Percentiles rank a stretch among this genome's conserved stretches.
These are phyloP conservation scores for Kwoniella europaea DNA, from an alignment of 768 basidiomycete species.

Conservation along the genomic window DNA sequence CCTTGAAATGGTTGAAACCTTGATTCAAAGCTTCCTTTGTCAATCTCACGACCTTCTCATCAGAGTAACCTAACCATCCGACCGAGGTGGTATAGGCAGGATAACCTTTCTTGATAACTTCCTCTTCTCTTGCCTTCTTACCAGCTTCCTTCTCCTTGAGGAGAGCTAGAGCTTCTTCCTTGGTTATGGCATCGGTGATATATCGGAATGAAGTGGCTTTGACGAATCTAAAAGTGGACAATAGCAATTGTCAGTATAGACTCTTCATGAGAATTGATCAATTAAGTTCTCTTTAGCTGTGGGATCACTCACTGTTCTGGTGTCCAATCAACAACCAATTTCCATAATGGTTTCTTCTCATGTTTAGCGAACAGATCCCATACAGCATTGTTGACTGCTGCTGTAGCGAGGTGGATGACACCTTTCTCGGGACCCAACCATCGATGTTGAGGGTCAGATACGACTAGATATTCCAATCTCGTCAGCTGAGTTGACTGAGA, in stretches of 20 bases:
- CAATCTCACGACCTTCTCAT: slow-evolving; percentile 85
- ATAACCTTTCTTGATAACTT: slow-evolving; percentile 74
- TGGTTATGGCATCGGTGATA: slow-evolving; percentile 90
- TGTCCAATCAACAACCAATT: slow-evolving; percentile 87
- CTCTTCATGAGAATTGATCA: too few species aligned
- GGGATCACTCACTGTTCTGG: slow-evolving; percentile 56
- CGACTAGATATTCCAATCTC: slow-evolving; percentile 59
- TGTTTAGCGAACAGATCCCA: slow-evolving; percentile 73
- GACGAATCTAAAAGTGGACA: slow-evolving; percentile 63
- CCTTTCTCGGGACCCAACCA: slow-evolving; percentile 98
- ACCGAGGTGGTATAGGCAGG: slow-evolving; percentile 93
- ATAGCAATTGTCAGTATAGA: too few species aligned
- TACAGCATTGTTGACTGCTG: slow-evolving; percentile 85
- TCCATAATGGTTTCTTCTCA: slow-evolving; percentile 89
- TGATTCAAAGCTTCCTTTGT: slow-evolving; percentile 81
- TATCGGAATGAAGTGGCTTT: slow-evolving; percentile 79
- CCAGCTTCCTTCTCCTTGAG: slow-evolving; percentile 75
- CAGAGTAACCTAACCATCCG: slow-evolving; percentile 92
- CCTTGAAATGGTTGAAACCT: slow-evolving; percentile 97
- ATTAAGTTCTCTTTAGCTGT: slow-evolving; percentile 6
- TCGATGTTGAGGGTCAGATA: slow-evolving; percentile 85
- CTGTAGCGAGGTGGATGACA: slow-evolving; percentile 87
- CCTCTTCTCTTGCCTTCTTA: slow-evolving; percentile 78
- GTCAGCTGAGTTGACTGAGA: too few species aligned
- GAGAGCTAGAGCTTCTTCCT: slow-evolving; percentile 82